Percentiles rank a stretch among this genome's conserved stretches.
phyloP scores from a whole-genome alignment of 2,329 filamentous ascomycete genomes.

The Xylariales sp. region DNA sequence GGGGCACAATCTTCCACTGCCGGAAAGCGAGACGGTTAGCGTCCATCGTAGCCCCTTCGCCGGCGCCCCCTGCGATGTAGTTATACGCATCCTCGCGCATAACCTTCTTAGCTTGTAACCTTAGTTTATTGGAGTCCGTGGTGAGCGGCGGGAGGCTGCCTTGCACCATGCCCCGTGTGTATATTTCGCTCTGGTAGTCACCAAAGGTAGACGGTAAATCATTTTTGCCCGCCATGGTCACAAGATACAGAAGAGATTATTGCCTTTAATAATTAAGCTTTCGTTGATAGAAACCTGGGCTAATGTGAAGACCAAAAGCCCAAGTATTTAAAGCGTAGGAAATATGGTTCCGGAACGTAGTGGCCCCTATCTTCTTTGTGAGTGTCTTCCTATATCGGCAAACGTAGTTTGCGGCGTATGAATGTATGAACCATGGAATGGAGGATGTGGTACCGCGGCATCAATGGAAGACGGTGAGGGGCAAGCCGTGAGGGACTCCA shows the following conservation, averaged over 20 bases:
- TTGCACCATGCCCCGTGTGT: conserved; percentile 62
- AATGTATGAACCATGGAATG: background rate
- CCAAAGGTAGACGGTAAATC: conserved; percentile 52
- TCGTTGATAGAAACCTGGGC: background rate
- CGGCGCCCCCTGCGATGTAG: conserved; percentile 72
- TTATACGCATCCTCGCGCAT: conserved; percentile 64
- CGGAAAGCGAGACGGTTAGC: conserved; percentile 68
- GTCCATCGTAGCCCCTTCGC: conserved; percentile 70
- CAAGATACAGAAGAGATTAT: background rate
- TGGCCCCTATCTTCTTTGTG: background rate
- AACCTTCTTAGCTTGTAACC: conserved; percentile 63
- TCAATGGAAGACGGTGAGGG: conserved; percentile 8
- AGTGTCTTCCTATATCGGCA: conserved; percentile 2
- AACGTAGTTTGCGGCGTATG: background rate
- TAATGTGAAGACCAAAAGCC: background rate
- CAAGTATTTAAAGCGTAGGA: background rate
- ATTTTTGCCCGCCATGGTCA: conserved; percentile 32
- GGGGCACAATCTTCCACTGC: conserved; percentile 61
- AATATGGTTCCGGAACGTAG: background rate
- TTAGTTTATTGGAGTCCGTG: conserved; percentile 68
- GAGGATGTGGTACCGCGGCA: conserved; percentile 1
- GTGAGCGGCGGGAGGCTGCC: conserved; percentile 63
- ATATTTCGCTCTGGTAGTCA: conserved; percentile 61
- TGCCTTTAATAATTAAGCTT: background rate
- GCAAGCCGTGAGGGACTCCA: conserved; percentile 1